Conservation (phyloP, 768 basidiomycete species). For the Termitomyces sp. region DNA sequence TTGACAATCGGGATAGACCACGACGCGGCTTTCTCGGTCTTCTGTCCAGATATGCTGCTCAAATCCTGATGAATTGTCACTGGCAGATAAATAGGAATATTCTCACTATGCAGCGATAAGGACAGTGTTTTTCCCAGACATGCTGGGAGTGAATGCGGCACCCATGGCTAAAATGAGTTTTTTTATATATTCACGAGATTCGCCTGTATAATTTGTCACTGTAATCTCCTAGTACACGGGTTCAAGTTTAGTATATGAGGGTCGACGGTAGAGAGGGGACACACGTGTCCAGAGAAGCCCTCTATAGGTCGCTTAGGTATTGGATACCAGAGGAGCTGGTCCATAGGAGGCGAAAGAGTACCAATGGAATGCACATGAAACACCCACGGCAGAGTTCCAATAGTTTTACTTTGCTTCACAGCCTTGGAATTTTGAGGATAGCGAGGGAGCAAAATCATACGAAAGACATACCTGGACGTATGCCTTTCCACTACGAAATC, state of each 20-base stretch:
- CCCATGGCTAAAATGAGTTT: conserved; percentile 75
- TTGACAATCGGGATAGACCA: conserved; percentile 90
- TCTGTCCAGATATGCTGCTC: conserved; percentile 41
- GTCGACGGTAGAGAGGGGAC: conserved; percentile 15
- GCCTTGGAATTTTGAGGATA: conserved; percentile 39
- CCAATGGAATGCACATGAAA: conserved; percentile 71
- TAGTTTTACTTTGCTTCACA: conserved; percentile 45
- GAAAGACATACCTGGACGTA: conserved; percentile 58
- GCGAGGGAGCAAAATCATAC: background rate
- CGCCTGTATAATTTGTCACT: conserved; percentile 86
- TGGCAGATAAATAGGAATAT: background rate
- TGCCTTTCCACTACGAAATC: conserved; percentile 60
- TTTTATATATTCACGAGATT: conserved; percentile 84
- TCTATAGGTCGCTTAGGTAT: conserved; percentile 57
- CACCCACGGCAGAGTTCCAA: conserved; percentile 82
- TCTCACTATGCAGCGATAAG: conserved; percentile 83
- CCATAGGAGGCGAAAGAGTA: conserved; percentile 54
- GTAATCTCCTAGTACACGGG: conserved; percentile 57
- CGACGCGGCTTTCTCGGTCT: conserved; percentile 65
- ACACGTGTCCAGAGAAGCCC: conserved; percentile 57
- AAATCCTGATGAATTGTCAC: background rate
- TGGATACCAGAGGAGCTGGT: conserved; percentile 84
- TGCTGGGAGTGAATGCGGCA: conserved; percentile 74
- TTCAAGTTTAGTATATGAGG: conserved; percentile 1
- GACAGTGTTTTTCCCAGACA: conserved; percentile 72